These are phyloP conservation scores for Alliaria petiolata DNA, from an alignment of 345 rosid genomes.

Conservation along the genomic window DNA sequence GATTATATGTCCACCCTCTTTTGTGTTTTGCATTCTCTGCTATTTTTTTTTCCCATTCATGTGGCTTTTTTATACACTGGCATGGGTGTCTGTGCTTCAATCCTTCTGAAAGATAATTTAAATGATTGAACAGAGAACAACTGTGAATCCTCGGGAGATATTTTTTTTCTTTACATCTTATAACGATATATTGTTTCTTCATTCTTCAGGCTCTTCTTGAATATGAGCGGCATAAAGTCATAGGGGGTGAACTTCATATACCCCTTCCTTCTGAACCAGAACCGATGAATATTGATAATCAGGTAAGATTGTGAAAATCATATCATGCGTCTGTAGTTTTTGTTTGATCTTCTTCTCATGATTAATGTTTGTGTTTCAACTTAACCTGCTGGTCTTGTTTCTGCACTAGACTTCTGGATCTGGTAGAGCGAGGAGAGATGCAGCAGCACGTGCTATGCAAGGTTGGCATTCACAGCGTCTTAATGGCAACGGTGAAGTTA, in stretches of 20 bases:
- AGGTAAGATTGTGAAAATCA: constrained; percentile 38
- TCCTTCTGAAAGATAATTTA: not conserved
- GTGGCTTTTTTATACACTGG: not conserved
- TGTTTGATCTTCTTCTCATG: not conserved
- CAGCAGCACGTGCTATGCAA: constrained; percentile 95
- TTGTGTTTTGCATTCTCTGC: not conserved
- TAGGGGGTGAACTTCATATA: constrained; percentile 54
- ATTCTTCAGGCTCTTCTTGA: constrained; percentile 77
- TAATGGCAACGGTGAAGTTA: constrained; percentile 69
- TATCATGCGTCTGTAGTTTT: not conserved
- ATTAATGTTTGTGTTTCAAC: constrained; percentile 2
- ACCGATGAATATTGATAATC: constrained; percentile 52
- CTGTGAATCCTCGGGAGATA: not conserved
- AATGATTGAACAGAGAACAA: not conserved
- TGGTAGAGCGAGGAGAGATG: constrained; percentile 78
- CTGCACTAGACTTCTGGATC: constrained; percentile 46
- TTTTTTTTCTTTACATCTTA: not conserved
- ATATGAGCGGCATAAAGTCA: constrained; percentile 72
- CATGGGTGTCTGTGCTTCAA: not conserved
- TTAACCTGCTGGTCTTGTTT: constrained; percentile 6
- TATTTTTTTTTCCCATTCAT: not conserved
- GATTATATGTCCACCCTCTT: not conserved
- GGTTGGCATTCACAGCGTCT: constrained; percentile 92
- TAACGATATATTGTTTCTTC: not conserved
- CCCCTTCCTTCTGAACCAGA: constrained; percentile 49